Conservation (phyloP, 2,329 filamentous ascomycete genomes). For the Sarocladiaceae sp. region DNA sequence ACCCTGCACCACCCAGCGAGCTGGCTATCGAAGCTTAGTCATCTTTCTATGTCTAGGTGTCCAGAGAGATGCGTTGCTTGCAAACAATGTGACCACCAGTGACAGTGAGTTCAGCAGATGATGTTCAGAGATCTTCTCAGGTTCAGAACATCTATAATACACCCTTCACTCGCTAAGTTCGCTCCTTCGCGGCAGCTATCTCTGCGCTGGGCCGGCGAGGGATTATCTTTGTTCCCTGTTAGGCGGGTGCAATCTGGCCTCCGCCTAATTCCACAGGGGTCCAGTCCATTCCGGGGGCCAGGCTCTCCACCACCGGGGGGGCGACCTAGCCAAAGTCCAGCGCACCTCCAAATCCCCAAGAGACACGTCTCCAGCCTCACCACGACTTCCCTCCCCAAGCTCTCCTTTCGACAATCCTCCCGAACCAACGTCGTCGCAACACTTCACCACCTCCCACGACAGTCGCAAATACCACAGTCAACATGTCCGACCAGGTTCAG, state of each 20-base stretch:
- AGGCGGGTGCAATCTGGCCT: conserved; percentile 4
- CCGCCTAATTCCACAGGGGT: conserved; percentile 8
- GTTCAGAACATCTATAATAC: too few relatives aligned
- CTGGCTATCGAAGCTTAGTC: too few relatives aligned
- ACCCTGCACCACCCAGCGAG: too few relatives aligned
- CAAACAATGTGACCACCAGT: too few relatives aligned
- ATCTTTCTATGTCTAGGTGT: too few relatives aligned
- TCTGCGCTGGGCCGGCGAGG: background rate
- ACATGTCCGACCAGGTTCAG: conserved; percentile 62
- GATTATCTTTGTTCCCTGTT: background rate
- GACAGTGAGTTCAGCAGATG: too few relatives aligned
- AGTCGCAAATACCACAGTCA: conserved; percentile 16
- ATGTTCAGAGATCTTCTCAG: too few relatives aligned
- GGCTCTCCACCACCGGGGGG: too few relatives aligned
- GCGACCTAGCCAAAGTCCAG: background rate
- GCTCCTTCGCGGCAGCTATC: too few relatives aligned
- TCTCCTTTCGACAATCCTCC: background rate
- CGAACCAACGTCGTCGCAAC: background rate
- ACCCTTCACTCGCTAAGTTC: too few relatives aligned
- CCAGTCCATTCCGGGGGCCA: conserved; percentile 4
- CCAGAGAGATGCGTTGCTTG: too few relatives aligned
- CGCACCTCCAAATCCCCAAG: conserved; percentile 7
- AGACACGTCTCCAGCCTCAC: conserved; percentile 7
- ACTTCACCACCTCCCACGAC: background rate
- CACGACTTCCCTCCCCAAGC: conserved; percentile 5